These are phyloP conservation scores for Rhodotorula sp. DNA, from an alignment of 1,284 basidiomycete genomes.

Conservation along the genomic window DNA sequence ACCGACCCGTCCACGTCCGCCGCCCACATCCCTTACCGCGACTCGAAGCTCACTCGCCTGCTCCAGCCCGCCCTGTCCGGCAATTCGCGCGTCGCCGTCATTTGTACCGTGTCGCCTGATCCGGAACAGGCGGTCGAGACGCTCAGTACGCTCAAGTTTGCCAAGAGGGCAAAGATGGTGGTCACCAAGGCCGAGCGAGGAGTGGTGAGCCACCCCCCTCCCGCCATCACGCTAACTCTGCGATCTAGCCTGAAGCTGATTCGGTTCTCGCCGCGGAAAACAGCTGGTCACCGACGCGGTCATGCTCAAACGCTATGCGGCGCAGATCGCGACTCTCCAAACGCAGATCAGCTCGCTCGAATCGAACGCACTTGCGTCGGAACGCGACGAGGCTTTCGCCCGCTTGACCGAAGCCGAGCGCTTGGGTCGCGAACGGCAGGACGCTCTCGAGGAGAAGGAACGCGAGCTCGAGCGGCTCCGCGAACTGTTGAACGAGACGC, in stretches of 20 bases:
- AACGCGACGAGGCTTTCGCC: slow-evolving; percentile 7
- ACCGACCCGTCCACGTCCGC: slow-evolving; percentile 49
- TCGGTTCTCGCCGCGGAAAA: not conserved
- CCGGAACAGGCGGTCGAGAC: slow-evolving; percentile 57
- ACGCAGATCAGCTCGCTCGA: slow-evolving; percentile 41
- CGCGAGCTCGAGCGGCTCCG: slow-evolving; percentile 29
- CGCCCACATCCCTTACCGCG: slow-evolving; percentile 58
- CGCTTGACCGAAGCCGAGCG: slow-evolving; percentile 2
- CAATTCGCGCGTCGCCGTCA: slow-evolving; percentile 59
- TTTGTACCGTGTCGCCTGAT: slow-evolving; percentile 57
- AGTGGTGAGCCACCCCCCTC: slow-evolving; percentile 47
- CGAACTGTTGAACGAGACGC: slow-evolving; percentile 26
- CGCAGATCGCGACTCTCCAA: slow-evolving; percentile 52
- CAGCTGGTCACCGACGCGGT: slow-evolving; percentile 43
- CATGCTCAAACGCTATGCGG: slow-evolving; percentile 53
- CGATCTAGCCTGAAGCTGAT: slow-evolving; percentile 31
- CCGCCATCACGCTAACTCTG: not conserved
- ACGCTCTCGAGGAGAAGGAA: slow-evolving; percentile 23
- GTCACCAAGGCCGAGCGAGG: slow-evolving; percentile 59
- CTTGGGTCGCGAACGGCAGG: slow-evolving; percentile 6
- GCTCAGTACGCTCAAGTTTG: slow-evolving; percentile 60
- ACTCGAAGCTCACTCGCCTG: slow-evolving; percentile 56
- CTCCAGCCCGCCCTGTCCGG: slow-evolving; percentile 59
- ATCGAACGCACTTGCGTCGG: slow-evolving; percentile 3
- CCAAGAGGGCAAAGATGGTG: slow-evolving; percentile 57